These are phyloP conservation scores for Niebla homalea DNA, from an alignment of 495 filamentous ascomycete species.

Conservation along the genomic window DNA sequence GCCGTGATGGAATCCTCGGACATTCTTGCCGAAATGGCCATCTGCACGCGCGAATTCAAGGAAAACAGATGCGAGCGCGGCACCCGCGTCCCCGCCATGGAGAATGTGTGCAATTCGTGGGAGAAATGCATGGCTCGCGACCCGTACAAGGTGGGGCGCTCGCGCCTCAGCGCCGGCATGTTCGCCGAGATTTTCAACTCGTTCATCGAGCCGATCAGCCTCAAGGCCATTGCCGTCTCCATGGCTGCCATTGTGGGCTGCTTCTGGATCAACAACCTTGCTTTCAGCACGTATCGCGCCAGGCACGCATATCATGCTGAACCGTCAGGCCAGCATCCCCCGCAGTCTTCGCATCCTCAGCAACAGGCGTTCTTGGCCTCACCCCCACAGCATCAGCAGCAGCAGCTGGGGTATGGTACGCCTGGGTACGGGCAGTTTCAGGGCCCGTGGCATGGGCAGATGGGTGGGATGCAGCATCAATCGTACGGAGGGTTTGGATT, in stretches of 20 bases:
- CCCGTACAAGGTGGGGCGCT: conserved; percentile 48
- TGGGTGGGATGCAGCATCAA: background rate
- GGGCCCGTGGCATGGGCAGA: conserved; percentile 8
- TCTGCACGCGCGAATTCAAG: conserved; percentile 54
- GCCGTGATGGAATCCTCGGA: conserved; percentile 47
- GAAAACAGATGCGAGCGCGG: conserved; percentile 58
- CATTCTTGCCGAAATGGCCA: conserved; percentile 57
- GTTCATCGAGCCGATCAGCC: conserved; percentile 58
- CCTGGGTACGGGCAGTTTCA: background rate
- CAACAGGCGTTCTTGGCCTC: conserved; percentile 15
- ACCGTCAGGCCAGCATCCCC: conserved; percentile 30
- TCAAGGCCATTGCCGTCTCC: conserved; percentile 47
- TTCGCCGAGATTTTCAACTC: conserved; percentile 70
- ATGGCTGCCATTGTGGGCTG: conserved; percentile 25
- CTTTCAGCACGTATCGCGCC: conserved; percentile 31
- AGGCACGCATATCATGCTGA: too few relatives aligned
- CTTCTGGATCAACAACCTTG: conserved; percentile 43
- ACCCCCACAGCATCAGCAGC: conserved; percentile 3
- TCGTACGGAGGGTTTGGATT: background rate
- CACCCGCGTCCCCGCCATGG: conserved; percentile 56
- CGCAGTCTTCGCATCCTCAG: conserved; percentile 31
- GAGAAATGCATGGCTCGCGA: conserved; percentile 73
- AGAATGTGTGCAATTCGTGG: conserved; percentile 64
- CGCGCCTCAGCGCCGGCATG: conserved; percentile 56
- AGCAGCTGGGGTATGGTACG: background rate